Conservation (phyloP, 768 basidiomycete genomes). For the Collybiopsis luxurians region DNA sequence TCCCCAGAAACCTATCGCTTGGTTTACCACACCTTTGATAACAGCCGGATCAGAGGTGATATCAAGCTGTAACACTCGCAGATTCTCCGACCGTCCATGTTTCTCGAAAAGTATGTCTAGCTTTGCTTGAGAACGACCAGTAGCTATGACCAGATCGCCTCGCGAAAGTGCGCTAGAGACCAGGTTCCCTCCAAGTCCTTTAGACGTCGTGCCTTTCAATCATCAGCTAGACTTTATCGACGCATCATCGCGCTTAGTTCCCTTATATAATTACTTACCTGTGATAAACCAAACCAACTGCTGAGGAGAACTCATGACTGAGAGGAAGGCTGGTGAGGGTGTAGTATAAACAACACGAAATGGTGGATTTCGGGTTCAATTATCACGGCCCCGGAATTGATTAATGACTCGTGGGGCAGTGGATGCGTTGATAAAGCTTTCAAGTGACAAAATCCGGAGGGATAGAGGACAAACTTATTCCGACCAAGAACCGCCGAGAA, state of each 20-base stretch:
- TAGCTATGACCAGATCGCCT: constrained; percentile 64
- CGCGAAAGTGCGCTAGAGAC: constrained; percentile 42
- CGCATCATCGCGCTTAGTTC: neutral
- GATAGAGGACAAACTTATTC: no score
- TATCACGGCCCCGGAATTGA: no score
- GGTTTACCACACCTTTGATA: constrained; percentile 40
- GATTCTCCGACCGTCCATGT: constrained; percentile 23
- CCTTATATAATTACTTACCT: neutral
- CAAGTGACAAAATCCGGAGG: no score
- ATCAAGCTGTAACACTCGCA: constrained; percentile 48
- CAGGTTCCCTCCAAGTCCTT: constrained; percentile 54
- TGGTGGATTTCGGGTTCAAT: no score
- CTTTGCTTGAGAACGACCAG: constrained; percentile 43
- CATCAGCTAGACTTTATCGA: neutral
- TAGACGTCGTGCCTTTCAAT: constrained; percentile 1
- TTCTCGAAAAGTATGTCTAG: constrained; percentile 31
- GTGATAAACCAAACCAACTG: constrained; percentile 4
- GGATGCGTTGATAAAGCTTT: no score
- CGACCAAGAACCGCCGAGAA: no score
- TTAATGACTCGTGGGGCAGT: no score
- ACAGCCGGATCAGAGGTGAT: constrained; percentile 42
- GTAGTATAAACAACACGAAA: no score
- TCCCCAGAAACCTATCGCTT: constrained; percentile 48
- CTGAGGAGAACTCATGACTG: neutral
- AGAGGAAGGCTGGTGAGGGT: neutral